A percentile compares a stretch with the other conserved stretches of the same genome.
Evolutionary conservation across 805 yeast genomes (phyloP).

Genomic region (Yamadazyma tumulicola): DNA sequence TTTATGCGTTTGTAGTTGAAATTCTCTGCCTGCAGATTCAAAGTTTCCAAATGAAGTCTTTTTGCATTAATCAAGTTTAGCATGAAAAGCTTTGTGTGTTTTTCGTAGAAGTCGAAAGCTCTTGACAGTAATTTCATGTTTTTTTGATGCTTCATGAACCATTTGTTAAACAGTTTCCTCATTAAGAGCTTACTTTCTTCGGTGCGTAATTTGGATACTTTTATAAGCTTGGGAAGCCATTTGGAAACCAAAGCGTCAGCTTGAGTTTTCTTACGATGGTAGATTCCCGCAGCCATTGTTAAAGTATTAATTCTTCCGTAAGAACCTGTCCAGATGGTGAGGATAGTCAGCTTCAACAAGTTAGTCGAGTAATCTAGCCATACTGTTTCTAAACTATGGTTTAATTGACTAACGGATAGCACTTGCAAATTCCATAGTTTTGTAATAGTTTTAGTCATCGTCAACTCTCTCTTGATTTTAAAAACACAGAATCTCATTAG

Average conservation of each 20-base stretch:
- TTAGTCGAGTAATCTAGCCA: slow-evolving; percentile 6
- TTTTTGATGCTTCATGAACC: not conserved
- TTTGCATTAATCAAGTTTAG: not conserved
- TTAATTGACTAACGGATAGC: slow-evolving; percentile 13
- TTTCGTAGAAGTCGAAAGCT: not conserved
- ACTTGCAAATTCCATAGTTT: slow-evolving; percentile 22
- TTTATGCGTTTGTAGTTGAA: not conserved
- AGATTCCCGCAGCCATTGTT: slow-evolving; percentile 6
- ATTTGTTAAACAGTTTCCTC: not conserved
- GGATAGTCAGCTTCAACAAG: not conserved
- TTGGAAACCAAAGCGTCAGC: slow-evolving; percentile 5
- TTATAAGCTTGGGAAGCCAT: slow-evolving; percentile 4
- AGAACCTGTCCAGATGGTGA: slow-evolving; percentile 14
- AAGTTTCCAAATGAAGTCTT: not conserved
- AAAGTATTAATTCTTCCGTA: slow-evolving; percentile 2
- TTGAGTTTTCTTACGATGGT: slow-evolving; percentile 8
- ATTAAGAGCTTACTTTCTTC: not conserved
- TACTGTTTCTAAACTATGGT: slow-evolving; percentile 8
- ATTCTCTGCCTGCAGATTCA: not conserved
- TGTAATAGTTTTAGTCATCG: slow-evolving; percentile 6
- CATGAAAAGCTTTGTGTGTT: not conserved
- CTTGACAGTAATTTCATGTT: not conserved
- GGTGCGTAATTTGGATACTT: not conserved
- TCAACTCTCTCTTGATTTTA: slow-evolving; percentile 11
- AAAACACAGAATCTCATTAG: slow-evolving; percentile 28